Percentiles rank a stretch among this genome's conserved stretches.
phyloP scores from a whole-genome alignment of 2,329 filamentous ascomycete species.

The Calycina herbarum region DNA sequence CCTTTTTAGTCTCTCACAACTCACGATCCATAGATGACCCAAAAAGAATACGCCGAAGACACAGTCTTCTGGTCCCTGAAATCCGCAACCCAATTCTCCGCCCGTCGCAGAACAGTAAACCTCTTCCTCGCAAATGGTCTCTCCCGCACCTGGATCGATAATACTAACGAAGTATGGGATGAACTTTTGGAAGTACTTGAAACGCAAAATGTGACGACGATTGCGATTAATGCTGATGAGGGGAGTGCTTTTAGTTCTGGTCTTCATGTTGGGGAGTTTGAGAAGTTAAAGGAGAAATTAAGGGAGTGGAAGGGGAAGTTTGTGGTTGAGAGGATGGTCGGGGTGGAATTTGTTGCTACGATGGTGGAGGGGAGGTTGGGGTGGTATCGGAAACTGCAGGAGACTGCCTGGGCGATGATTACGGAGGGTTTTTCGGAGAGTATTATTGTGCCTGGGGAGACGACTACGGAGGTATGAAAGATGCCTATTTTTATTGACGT shows the following conservation, averaged over 20 bases:
- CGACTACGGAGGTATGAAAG: slow-evolving; percentile 40
- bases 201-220: slow-evolving; percentile 39
- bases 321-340: slow-evolving; percentile 46
- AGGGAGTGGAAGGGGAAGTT: slow-evolving; percentile 44
- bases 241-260: slow-evolving; percentile 49
- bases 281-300: slow-evolving; percentile 39
- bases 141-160: slow-evolving; percentile 46
- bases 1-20: neutral
- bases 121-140: slow-evolving; percentile 48
- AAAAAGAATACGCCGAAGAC: slow-evolving; percentile 53
- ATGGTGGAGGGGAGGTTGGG: slow-evolving; percentile 43
- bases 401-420: slow-evolving; percentile 53
- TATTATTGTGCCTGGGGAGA: slow-evolving; percentile 45
- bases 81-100: slow-evolving; percentile 47
- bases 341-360: slow-evolving; percentile 48
- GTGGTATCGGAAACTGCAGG: slow-evolving; percentile 48
- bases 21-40: slow-evolving; percentile 44
- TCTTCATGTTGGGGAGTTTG: slow-evolving; percentile 49
- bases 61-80: slow-evolving; percentile 54
- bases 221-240: slow-evolving; percentile 47
- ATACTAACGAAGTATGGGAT: slow-evolving; percentile 46
- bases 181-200: slow-evolving; percentile 43
- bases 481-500: neutral
- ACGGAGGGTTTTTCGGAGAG: slow-evolving; percentile 46
- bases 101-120: slow-evolving; percentile 50